Evolutionary conservation across 352 stramenopile genomes (phyloP).

Genomic region (Pythium oligandrum): DNA sequence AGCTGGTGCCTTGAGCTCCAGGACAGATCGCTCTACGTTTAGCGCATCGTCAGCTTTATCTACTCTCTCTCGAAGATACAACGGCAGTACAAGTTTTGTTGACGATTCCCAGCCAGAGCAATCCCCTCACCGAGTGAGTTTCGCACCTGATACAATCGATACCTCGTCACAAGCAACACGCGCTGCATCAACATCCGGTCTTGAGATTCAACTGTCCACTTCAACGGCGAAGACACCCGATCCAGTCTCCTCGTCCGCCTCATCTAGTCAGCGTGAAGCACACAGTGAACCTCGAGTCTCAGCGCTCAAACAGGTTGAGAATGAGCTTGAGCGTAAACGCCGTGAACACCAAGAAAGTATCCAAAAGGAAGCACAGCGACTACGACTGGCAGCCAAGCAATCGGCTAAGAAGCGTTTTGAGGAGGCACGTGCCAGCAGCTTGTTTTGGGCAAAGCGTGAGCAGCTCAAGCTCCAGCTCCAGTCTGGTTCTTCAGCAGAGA

Average conservation of each 20-base stretch:
- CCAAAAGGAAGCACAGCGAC: slow-evolving; percentile 50
- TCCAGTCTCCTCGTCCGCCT: not conserved
- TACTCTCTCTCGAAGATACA: slow-evolving; percentile 1
- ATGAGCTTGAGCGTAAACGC: slow-evolving; percentile 33
- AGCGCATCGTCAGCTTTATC: slow-evolving; percentile 6
- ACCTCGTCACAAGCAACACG: slow-evolving; percentile 7
- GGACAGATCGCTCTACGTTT: slow-evolving; percentile 15
- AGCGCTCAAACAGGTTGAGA: slow-evolving; percentile 11
- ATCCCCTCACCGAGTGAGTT: slow-evolving; percentile 9
- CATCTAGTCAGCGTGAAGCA: slow-evolving; percentile 13
- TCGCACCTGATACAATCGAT: not conserved
- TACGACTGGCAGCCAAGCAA: slow-evolving; percentile 59
- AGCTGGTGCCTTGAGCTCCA: too few species aligned
- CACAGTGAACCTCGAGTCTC: slow-evolving; percentile 18
- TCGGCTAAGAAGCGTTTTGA: slow-evolving; percentile 75
- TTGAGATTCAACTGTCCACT: slow-evolving; percentile 11
- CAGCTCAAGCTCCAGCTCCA: slow-evolving; percentile 36
- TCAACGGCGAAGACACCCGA: slow-evolving; percentile 21
- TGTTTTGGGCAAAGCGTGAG: slow-evolving; percentile 60
- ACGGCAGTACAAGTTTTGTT: slow-evolving; percentile 15
- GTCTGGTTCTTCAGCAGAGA: slow-evolving; percentile 1
- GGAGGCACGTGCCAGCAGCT: slow-evolving; percentile 60
- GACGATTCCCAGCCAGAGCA: slow-evolving; percentile 25
- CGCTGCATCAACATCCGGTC: slow-evolving; percentile 10
- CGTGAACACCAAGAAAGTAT: slow-evolving; percentile 61